Evolutionary conservation across 768 basidiomycete species (phyloP), one percentile per base, ranked within the genome.

Genomic region (Leccinum fibrillosum): DNA sequence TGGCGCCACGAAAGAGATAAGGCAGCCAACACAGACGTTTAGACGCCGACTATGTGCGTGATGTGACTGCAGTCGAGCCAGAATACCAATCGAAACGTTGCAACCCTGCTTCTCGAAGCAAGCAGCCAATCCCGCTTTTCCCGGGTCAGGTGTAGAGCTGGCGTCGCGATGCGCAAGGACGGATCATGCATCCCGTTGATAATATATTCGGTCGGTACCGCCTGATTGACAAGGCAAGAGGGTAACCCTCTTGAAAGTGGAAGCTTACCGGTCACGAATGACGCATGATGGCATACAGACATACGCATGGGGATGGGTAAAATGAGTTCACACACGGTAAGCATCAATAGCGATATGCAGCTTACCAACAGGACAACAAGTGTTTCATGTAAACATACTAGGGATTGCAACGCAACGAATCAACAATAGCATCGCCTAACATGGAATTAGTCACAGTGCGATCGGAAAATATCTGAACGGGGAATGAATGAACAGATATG

Each of bases 401-500:
- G 19, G 21, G 6, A 8, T 13, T 21, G 48, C 48, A 9, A 13
- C n/a, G 23, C 47, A 48, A 49, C 19, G 1, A 32, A 32, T 32
- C 11, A 32, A 32, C 32, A 12, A 23, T 8, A 23, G 13, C 23
- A 47, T 21, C 17, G 23, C 48, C 26, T 26, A 19, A 5, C 19
- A 19, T 19, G 17, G 28, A 49, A 21, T 49, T 2, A 28, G 48
- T 26, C 48, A 49, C 5, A n/a, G 12, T 49, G 48, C 25, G 48
- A 26, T 49, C 26, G 4, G 26, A 49, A 26, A 26, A 17, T 49
- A 25, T 49, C 17, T 25, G 19, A 23, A 47, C 2, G 68, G 86
- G 94, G 0, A 74, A 76, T 1, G 85, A 62, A 82, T 81, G 13
- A 96, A 97, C 21, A 75, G 70, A 79, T 26, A 89, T 90, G 17